Evolutionary conservation across 1,284 basidiomycete species (phyloP).

Genomic region (Boletellus deceptivus): DNA sequence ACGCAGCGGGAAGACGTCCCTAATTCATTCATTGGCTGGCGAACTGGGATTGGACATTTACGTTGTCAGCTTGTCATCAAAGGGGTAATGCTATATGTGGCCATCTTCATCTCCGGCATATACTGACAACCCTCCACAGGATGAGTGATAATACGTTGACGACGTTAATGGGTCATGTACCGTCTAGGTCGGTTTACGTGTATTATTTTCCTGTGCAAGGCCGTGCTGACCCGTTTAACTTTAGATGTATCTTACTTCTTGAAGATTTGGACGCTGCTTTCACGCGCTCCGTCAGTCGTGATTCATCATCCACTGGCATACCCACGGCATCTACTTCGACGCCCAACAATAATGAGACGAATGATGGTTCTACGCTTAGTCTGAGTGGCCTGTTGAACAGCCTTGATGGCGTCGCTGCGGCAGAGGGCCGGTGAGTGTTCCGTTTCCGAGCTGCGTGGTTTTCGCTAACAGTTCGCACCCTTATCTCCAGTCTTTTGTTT

Average conservation of each 20-base stretch:
- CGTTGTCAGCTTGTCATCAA: conserved; percentile 79
- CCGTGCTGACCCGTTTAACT: conserved; percentile 13
- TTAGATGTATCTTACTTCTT: conserved; percentile 80
- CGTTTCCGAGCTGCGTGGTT: conserved; percentile 6
- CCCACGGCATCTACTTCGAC: conserved; percentile 48
- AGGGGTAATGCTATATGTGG: conserved; percentile 55
- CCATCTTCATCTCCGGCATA: neutral
- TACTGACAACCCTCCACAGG: conserved; percentile 37
- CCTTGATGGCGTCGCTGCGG: conserved; percentile 83
- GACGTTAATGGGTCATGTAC: conserved; percentile 80
- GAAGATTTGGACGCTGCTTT: conserved; percentile 87
- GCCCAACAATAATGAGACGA: conserved; percentile 45
- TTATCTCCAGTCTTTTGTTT: conserved; percentile 59
- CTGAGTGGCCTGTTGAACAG: conserved; percentile 80
- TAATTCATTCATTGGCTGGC: conserved; percentile 83
- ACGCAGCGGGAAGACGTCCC: conserved; percentile 73
- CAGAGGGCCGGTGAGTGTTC: conserved; percentile 70
- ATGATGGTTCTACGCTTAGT: conserved; percentile 76
- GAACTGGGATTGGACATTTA: conserved; percentile 87
- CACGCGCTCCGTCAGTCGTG: conserved; percentile 78
- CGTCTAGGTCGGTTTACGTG: conserved; percentile 58
- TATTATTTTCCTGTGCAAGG: neutral
- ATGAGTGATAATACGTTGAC: conserved; percentile 86
- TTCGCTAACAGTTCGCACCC: conserved; percentile 16
- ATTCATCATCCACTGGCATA: conserved; percentile 69